phyloP scores from a whole-genome alignment of 2,329 filamentous ascomycete species.

The Kalmusia sp. region DNA sequence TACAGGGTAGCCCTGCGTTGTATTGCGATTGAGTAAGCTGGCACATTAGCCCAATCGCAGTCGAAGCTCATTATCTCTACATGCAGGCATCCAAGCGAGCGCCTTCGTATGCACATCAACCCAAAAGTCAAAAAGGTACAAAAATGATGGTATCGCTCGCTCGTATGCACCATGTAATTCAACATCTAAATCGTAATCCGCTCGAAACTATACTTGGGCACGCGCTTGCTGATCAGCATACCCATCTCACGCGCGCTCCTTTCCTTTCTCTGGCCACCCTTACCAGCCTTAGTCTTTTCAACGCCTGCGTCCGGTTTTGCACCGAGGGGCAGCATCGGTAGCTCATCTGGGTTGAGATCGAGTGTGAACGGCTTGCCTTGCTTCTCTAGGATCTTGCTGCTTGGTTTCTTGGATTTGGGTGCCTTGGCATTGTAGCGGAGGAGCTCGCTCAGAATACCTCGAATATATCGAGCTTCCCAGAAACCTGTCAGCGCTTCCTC shows the following conservation, averaged over 20 bases:
- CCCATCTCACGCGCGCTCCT: slow-evolving; percentile 77
- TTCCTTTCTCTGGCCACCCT: slow-evolving; percentile 73
- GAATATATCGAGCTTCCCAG: slow-evolving; percentile 71
- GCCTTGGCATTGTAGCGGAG: slow-evolving; percentile 60
- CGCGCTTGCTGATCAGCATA: slow-evolving; percentile 77
- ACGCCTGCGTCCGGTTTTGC: slow-evolving; percentile 65
- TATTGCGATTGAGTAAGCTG: too few relatives aligned
- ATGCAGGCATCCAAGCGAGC: background rate
- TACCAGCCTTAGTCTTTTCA: slow-evolving; percentile 62
- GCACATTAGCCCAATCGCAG: too few relatives aligned
- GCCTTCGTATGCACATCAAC: background rate
- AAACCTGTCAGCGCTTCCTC: slow-evolving; percentile 75
- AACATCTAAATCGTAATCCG: slow-evolving; percentile 59
- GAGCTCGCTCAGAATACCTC: slow-evolving; percentile 70
- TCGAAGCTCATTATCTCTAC: background rate
- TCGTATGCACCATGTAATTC: background rate
- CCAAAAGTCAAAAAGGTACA: background rate
- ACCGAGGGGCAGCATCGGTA: slow-evolving; percentile 72
- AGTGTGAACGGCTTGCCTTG: slow-evolving; percentile 58
- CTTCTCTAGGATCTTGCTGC: slow-evolving; percentile 40
- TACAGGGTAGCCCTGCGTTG: background rate
- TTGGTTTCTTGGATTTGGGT: slow-evolving; percentile 39
- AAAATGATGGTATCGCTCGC: background rate
- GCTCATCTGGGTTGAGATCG: slow-evolving; percentile 48
- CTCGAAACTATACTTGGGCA: slow-evolving; percentile 84